Base-by-base conservation (phyloP, 2,329 filamentous ascomycete genomes). In the Talaromyces rugulosus region DNA sequence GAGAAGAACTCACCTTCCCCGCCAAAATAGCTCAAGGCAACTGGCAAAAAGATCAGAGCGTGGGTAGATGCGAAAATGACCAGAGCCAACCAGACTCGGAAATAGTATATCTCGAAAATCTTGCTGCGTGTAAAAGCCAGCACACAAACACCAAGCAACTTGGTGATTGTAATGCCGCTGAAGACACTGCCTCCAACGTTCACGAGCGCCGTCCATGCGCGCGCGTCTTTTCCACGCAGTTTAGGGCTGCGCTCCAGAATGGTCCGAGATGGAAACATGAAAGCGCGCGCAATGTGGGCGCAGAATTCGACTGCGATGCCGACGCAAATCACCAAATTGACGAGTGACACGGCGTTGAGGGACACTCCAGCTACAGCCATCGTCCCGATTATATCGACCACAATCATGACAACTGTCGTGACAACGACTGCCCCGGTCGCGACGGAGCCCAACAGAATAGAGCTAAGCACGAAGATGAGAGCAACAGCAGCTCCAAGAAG, bases 81-180 rank as follows among this genome's bases (percentile, higher is more conserved):
- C 60, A 99, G 84, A 6, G 93, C 89, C 18, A 97, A 81, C 95
- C 95, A 99, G 51, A 99, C 90, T 51, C 95, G 86, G 83, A 99
- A 99, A 78, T 99, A 99, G 79, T 99, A 99, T 62, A 99, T 92
- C 80, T 99, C 96, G 70, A 99, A 99, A 72, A 99, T 99, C 85
- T 98, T 99, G 75, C 91, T 96, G 58, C 91, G 83, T 7, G 95
- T 99, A 71, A 97, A 99, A 0, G 95, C 95, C 23, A 99, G 81
- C 40, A 99, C 95, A 53, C 85, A 89, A 0, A 99, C 94, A 3
- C 95, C 95, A 1, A 99, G 81, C 1, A 99, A 83, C 77, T 99
- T 99, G 2, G 95, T 99, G 58, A 99, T 83, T 0, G 94, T 98
- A 74, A 99, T 99, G 2, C 95, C 95, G 34, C 90, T 96, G 71